Conservation (phyloP, 768 basidiomycete species). For the Lactifluus echinatus region DNA sequence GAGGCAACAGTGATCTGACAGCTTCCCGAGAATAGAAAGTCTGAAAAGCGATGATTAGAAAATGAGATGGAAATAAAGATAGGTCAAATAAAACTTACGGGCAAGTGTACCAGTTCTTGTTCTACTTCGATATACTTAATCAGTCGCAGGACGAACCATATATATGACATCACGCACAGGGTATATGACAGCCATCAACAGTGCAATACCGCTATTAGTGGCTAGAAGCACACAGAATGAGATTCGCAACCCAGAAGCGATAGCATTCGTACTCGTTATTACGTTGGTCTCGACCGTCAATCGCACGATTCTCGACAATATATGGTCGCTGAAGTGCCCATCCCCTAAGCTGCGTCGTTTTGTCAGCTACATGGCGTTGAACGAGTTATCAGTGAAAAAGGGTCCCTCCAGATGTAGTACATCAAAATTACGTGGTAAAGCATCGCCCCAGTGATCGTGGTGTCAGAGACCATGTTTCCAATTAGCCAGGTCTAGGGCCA, state of each 20-base stretch:
- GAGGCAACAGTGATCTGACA: not conserved
- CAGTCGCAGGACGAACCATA: not conserved
- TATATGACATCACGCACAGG: not conserved
- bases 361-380: not conserved
- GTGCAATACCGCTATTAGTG: not conserved
- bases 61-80: too few species aligned
- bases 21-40: too few species aligned
- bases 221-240: not conserved
- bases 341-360: not conserved
- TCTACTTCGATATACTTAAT: not conserved
- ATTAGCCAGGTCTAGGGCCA: too few species aligned
- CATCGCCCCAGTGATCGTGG: too few species aligned
- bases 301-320: too few species aligned
- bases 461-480: too few species aligned
- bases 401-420: too few species aligned
- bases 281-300: slow-evolving; percentile 24
- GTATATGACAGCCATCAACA: too few species aligned
- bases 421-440: too few species aligned
- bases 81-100: too few species aligned
- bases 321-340: not conserved
- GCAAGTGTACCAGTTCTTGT: slow-evolving; percentile 11
- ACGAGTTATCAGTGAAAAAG: too few species aligned
- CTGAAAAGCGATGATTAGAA: not conserved
- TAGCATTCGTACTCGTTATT: slow-evolving; percentile 10
- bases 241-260: not conserved